phyloP scores from a whole-genome alignment of 768 basidiomycete species.

The Rhodosporidiobolus odoratus region DNA sequence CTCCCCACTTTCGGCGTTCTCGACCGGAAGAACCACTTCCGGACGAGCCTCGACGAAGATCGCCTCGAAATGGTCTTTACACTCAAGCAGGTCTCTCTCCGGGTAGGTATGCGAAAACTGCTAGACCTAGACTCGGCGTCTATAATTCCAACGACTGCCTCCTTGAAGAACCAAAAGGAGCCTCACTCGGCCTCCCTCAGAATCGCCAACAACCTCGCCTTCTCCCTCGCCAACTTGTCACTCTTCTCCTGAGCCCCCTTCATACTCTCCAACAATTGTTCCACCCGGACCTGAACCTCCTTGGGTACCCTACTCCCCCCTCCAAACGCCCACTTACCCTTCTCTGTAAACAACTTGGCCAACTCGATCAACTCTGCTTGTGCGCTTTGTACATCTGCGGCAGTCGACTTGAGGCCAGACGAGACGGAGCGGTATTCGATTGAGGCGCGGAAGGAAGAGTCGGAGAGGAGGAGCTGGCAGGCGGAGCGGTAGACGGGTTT shows the following conservation, averaged over 20 bases:
- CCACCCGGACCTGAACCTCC: conserved; percentile 59
- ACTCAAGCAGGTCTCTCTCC: too few species aligned
- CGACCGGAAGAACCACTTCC: too few species aligned
- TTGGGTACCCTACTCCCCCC: conserved; percentile 47
- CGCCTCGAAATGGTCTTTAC: too few species aligned
- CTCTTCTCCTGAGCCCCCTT: conserved; percentile 62
- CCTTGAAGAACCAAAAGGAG: too few species aligned
- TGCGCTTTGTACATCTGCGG: conserved; percentile 56
- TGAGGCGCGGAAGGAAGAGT: conserved; percentile 50
- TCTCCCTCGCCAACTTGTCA: conserved; percentile 64
- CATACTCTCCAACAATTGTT: conserved; percentile 71
- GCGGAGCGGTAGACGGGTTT: conserved; percentile 83
- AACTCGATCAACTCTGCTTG: conserved; percentile 57
- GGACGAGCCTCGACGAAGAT: too few species aligned
- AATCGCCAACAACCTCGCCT: conserved; percentile 58
- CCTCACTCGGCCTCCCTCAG: conserved; percentile 13
- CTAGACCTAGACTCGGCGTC: too few species aligned
- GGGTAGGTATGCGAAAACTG: too few species aligned
- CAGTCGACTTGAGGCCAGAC: conserved; percentile 2
- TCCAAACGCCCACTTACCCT: conserved; percentile 51
- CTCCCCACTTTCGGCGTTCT: too few species aligned
- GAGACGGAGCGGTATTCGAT: conserved; percentile 23
- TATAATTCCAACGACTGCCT: too few species aligned
- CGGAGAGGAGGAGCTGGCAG: conserved; percentile 73
- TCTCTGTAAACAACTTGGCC: conserved; percentile 57